Percentiles rank a stretch among this genome's conserved stretches.
Evolutionary conservation across 2,329 filamentous ascomycete species (phyloP).

Genomic region (Penicillium vulpinum): DNA sequence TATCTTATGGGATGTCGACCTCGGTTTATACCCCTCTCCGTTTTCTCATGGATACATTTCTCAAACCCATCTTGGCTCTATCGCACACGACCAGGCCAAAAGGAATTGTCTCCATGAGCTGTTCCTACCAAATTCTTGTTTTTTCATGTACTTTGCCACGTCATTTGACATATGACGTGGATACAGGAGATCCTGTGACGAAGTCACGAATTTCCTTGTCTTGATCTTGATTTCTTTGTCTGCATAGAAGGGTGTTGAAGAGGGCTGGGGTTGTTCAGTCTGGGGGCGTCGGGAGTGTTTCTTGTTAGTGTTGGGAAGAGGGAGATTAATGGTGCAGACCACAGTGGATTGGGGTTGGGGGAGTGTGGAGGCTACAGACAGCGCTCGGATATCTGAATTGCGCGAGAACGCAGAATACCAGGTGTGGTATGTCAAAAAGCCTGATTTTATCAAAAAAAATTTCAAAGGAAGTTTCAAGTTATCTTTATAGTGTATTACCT

Average conservation of each 20-base stretch:
- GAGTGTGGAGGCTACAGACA: background rate
- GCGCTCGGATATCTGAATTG: background rate
- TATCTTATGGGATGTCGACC: conserved; percentile 20
- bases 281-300: background rate
- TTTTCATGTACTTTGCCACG: conserved; percentile 12
- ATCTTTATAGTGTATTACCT: conserved; percentile 2
- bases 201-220: conserved; percentile 28
- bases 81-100: background rate
- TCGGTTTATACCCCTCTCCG: conserved; percentile 16
- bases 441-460: conserved; percentile 29
- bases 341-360: background rate
- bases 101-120: background rate
- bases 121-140: background rate
- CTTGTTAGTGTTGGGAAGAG: background rate
- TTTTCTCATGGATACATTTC: conserved; percentile 17
- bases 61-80: conserved; percentile 2
- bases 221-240: conserved; percentile 12
- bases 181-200: conserved; percentile 20
- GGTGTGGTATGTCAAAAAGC: conserved; percentile 21
- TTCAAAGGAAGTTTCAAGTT: conserved; percentile 23
- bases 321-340: background rate
- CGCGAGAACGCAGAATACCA: conserved; percentile 6
- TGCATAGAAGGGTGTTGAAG: conserved; percentile 16
- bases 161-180: conserved; percentile 10
- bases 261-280: background rate